Base-by-base conservation (phyloP, 192 early-diverging fungal genomes). In the Coemansia sp. region DNA sequence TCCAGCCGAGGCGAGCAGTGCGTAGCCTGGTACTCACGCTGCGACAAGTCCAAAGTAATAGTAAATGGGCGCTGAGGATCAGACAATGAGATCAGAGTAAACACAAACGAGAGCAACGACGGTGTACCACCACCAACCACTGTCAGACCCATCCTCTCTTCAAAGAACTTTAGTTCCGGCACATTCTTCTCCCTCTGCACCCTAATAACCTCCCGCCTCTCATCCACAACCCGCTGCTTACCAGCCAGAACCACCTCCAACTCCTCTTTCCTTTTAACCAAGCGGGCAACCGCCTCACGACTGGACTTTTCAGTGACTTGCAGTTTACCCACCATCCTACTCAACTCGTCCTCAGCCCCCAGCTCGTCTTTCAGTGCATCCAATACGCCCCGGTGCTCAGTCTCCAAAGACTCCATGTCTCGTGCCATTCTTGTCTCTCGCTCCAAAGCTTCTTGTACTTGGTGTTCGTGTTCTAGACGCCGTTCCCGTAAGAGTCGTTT, bases 91-190 rank as follows among this genome's bases (percentile, higher is more conserved):
- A 93, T 90, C 54, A 87, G 84, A 5, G 90, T 91, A 61, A 90
- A 93, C 2, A 87, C 76, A 77, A 92, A 92, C 16, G 79, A 82
- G 65, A 93, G 85, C 18, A 86, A 64, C 44, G 90, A 87, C 43
- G 71, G 82, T 77, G 69, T 40, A 15, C 68, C 83, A n/a, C 67
- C 65, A 16, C 72, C 55, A 22, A 57, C 46, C 59, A 92, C 83
- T 0, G 87, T 67, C 5, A 92, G 73, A 13, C 86, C 83, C 46
- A 89, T 76, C 44, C 68, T 75, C 16, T 76, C 72, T 59, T 86
- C 73, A 64, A 86, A 92, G 64, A 85, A 87, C 43, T 84, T 76
- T 5, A 90, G 66, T 62, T 92, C 90, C 3, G 89, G 89, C 47
- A 68, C 70, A 73, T 87, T 69, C 65, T 36, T 79, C 83, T 15